Conservation (phyloP, 345 rosid species). For the Carallia brachiata region DNA sequence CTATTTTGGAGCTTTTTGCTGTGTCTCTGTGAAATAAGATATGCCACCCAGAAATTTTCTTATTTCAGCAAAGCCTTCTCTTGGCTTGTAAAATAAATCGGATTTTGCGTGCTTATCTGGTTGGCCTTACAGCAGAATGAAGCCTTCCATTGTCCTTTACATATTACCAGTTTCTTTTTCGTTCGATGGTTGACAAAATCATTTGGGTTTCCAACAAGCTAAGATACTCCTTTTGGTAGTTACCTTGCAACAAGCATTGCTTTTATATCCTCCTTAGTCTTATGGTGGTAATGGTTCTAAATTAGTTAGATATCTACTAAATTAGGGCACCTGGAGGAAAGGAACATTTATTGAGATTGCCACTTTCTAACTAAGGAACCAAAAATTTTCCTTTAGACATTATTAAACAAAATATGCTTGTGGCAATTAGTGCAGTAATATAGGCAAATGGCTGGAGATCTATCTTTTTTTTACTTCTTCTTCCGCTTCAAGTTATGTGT, state of each 20-base stretch:
- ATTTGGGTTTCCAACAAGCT: not conserved
- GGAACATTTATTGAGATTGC: not conserved
- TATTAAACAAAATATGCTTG: not conserved
- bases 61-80: no score
- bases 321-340: no score
- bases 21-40: not conserved
- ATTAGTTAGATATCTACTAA: no score
- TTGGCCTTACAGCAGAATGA: no score
- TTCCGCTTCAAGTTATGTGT: not conserved
- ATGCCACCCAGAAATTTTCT: no score
- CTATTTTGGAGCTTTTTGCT: not conserved
- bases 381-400: not conserved
- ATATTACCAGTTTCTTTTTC: not conserved
- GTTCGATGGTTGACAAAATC: not conserved
- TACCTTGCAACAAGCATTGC: no score
- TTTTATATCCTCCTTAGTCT: not conserved
- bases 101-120: no score
- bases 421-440: not conserved
- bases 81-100: no score
- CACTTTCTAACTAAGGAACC: not conserved
- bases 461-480: not conserved
- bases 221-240: no score
- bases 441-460: not conserved
- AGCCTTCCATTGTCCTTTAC: no score
- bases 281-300: not conserved